Percentiles rank a stretch among this genome's conserved stretches.
Conservation (phyloP, 108 stramenopile species). For the Cyclotella baltica region DNA sequence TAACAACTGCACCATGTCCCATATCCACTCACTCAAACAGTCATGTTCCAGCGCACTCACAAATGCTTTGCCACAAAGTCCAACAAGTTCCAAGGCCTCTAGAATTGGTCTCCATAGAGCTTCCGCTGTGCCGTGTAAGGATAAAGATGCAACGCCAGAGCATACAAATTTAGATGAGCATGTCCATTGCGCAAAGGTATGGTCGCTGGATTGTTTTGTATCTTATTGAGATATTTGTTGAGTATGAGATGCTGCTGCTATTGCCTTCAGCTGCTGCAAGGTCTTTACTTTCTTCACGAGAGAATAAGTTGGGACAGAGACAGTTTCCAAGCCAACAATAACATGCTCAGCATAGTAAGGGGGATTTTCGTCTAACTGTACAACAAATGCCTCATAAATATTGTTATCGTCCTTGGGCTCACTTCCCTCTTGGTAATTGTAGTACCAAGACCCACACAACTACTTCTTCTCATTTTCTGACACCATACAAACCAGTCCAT, state of each 20-base stretch:
- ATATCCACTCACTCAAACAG: slow-evolving; percentile 93
- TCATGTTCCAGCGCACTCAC: slow-evolving; percentile 92
- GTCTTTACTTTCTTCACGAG: background rate
- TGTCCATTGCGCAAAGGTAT: slow-evolving; percentile 80
- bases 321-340: slow-evolving; percentile 68
- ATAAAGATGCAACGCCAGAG: slow-evolving; percentile 78
- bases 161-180: slow-evolving; percentile 79
- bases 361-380: slow-evolving; percentile 65
- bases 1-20: slow-evolving; percentile 90
- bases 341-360: slow-evolving; percentile 84
- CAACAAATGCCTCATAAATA: slow-evolving; percentile 79
- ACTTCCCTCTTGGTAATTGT: slow-evolving; percentile 8
- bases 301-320: slow-evolving; percentile 19
- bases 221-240: slow-evolving; percentile 1
- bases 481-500: slow-evolving; percentile 83
- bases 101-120: slow-evolving; percentile 85
- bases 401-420: slow-evolving; percentile 69
- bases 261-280: slow-evolving; percentile 1
- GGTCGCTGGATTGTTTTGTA: slow-evolving; percentile 54
- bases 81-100: slow-evolving; percentile 76
- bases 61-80: slow-evolving; percentile 84
- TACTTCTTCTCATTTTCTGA: slow-evolving; percentile 52
- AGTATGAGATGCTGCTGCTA: no score
- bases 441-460: slow-evolving; percentile 49
- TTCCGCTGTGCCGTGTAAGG: slow-evolving; percentile 86